phyloP scores from a whole-genome alignment of 768 basidiomycete genomes.

The Tulasnella sp. region DNA sequence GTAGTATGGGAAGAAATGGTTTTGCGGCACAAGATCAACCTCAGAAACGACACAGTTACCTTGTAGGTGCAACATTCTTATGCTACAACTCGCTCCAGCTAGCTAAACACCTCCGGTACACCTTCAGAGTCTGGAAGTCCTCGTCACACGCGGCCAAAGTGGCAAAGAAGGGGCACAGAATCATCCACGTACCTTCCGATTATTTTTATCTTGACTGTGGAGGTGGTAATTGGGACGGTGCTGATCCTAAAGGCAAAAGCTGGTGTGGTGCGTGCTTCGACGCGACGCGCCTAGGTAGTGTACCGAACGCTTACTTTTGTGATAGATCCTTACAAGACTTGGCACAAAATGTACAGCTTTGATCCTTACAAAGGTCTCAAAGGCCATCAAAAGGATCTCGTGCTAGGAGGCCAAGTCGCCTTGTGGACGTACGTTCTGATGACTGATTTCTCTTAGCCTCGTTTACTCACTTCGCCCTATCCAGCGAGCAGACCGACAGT shows the following conservation, averaged over 20 bases:
- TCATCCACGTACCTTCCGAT: constrained; percentile 61
- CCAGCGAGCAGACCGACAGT: constrained; percentile 58
- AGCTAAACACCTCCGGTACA: neutral
- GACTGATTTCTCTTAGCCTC: neutral
- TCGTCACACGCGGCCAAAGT: constrained; percentile 49
- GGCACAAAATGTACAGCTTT: constrained; percentile 46
- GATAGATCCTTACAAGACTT: constrained; percentile 8
- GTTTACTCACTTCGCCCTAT: constrained; percentile 40
- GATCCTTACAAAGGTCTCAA: constrained; percentile 52
- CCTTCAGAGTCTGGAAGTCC: constrained; percentile 58
- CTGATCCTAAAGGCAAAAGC: constrained; percentile 23
- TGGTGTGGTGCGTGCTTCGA: constrained; percentile 69
- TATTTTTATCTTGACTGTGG: constrained; percentile 78
- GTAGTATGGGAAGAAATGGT: constrained; percentile 83
- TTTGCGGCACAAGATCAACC: constrained; percentile 39
- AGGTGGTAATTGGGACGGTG: constrained; percentile 57
- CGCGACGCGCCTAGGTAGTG: constrained; percentile 52
- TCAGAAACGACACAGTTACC: constrained; percentile 42
- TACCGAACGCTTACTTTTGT: neutral
- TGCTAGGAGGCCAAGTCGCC: constrained; percentile 51
- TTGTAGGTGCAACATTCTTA: constrained; percentile 31
- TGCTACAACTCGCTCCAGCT: constrained; percentile 1
- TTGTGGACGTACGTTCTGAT: neutral
- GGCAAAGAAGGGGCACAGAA: constrained; percentile 43
- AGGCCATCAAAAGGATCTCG: constrained; percentile 35